Evolutionary conservation across 2,329 filamentous ascomycete species (phyloP).

Genomic region (Colletotrichum chrysophilum): DNA sequence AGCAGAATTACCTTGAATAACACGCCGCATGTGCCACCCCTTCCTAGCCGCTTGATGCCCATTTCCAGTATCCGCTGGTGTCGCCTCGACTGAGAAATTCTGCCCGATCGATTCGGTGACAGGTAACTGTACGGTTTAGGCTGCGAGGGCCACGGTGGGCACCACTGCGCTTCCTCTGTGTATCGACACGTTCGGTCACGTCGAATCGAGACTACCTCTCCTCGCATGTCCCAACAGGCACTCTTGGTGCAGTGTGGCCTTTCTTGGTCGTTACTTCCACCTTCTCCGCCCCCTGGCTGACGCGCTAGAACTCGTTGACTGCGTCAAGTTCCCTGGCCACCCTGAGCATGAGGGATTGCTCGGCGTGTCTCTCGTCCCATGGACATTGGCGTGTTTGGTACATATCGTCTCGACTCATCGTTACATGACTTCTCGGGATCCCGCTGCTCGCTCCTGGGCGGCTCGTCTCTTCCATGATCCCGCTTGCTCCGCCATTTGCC

Average conservation of each 20-base stretch:
- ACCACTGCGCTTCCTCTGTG: constrained; percentile 28
- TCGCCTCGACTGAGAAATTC: constrained; percentile 33
- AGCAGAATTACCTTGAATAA: constrained; percentile 47
- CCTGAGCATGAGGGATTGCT: background rate
- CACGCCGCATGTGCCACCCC: constrained; percentile 38
- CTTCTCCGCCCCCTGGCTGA: background rate
- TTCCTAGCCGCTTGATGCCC: constrained; percentile 30
- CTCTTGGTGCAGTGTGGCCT: constrained; percentile 38
- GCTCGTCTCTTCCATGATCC: background rate
- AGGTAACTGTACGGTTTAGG: constrained; percentile 26
- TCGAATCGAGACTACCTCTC: constrained; percentile 32
- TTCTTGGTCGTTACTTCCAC: background rate
- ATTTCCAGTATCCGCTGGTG: constrained; percentile 32
- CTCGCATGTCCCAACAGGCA: constrained; percentile 41
- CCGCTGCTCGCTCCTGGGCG: background rate
- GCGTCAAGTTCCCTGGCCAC: constrained; percentile 14
- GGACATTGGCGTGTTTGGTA: background rate
- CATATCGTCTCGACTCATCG: background rate
- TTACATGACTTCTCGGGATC: background rate
- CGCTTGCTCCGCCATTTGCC: background rate
- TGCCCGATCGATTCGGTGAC: constrained; percentile 33
- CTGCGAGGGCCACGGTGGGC: background rate
- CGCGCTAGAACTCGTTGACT: constrained; percentile 24
- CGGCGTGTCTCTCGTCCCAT: background rate
- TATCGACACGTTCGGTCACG: constrained; percentile 41